Evolutionary conservation across 2,329 filamentous ascomycete species (phyloP).

Genomic region (Fusarium sp.): DNA sequence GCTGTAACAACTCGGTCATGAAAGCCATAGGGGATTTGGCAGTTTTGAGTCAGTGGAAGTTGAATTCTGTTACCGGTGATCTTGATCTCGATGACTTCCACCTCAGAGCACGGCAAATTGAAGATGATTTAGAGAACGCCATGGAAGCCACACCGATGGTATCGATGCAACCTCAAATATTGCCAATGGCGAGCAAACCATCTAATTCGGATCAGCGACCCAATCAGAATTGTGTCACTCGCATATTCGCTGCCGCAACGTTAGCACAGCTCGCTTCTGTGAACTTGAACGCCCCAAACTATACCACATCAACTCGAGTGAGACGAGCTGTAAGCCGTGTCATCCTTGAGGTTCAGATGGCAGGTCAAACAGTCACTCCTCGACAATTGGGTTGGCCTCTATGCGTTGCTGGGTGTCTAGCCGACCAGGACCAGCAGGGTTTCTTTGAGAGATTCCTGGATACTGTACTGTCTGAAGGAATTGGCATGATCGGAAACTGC

Average conservation of each 20-base stretch:
- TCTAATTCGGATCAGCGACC: neutral
- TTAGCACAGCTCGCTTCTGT: neutral
- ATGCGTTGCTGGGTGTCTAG: neutral
- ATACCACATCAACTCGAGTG: rapidly evolving
- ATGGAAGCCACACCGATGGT: neutral
- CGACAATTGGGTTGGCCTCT: slow-evolving; percentile 4
- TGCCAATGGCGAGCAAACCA: rapidly evolving
- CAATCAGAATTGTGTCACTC: neutral
- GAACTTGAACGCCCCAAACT: rapidly evolving
- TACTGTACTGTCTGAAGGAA: rapidly evolving
- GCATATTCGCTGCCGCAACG: neutral
- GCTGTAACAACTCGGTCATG: neutral
- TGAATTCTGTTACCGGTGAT: rapidly evolving
- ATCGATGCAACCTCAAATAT: neutral
- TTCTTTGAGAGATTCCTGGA: neutral
- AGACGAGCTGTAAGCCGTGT: neutral
- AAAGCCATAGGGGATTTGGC: neutral
- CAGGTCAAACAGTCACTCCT: neutral
- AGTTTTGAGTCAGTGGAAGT: neutral
- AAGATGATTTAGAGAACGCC: neutral
- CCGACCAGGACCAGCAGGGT: neutral
- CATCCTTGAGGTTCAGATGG: slow-evolving; percentile 1
- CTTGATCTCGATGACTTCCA: neutral
- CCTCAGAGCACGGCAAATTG: rapidly evolving
- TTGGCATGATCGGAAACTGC: neutral